These are phyloP conservation scores for Wickerhamiella azymoides DNA, from an alignment of 805 yeast genomes.

Conservation along the genomic window DNA sequence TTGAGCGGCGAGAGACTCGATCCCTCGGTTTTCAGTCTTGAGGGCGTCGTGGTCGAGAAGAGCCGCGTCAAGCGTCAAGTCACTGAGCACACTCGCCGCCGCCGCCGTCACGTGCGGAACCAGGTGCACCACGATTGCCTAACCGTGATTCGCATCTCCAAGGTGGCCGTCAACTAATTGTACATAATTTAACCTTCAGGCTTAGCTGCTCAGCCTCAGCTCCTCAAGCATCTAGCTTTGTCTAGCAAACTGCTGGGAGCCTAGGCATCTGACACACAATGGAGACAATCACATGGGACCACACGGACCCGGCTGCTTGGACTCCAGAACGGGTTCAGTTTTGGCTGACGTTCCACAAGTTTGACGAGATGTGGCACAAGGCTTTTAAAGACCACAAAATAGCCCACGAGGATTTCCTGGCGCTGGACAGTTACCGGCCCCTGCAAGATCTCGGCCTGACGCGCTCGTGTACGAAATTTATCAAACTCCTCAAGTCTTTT, in stretches of 20 bases:
- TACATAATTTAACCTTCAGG: background rate
- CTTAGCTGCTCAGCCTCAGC: background rate
- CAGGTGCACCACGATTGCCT: constrained; percentile 52
- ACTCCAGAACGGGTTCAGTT: constrained; percentile 45
- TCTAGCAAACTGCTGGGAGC: background rate
- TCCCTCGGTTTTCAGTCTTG: constrained; percentile 41
- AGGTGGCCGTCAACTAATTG: constrained; percentile 41
- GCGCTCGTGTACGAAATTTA: constrained; percentile 44
- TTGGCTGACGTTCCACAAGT: constrained; percentile 59
- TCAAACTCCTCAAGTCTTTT: constrained; percentile 36
- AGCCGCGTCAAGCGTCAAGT: constrained; percentile 55
- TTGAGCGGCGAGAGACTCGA: constrained; percentile 40
- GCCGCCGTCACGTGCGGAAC: constrained; percentile 63
- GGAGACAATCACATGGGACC: constrained; percentile 7
- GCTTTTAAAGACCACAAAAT: constrained; percentile 46
- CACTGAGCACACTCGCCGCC: constrained; percentile 62
- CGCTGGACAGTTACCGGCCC: constrained; percentile 52
- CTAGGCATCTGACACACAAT: background rate
- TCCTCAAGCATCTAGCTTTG: background rate
- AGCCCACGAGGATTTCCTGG: constrained; percentile 49
- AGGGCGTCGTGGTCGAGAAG: constrained; percentile 74
- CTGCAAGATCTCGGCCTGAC: constrained; percentile 32
- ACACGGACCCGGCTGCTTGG: constrained; percentile 37
- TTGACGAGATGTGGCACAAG: constrained; percentile 61
- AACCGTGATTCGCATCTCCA: constrained; percentile 66